These are phyloP conservation scores for Hypoxylon subgilvum DNA, from an alignment of 495 filamentous ascomycete genomes.

Conservation along the genomic window DNA sequence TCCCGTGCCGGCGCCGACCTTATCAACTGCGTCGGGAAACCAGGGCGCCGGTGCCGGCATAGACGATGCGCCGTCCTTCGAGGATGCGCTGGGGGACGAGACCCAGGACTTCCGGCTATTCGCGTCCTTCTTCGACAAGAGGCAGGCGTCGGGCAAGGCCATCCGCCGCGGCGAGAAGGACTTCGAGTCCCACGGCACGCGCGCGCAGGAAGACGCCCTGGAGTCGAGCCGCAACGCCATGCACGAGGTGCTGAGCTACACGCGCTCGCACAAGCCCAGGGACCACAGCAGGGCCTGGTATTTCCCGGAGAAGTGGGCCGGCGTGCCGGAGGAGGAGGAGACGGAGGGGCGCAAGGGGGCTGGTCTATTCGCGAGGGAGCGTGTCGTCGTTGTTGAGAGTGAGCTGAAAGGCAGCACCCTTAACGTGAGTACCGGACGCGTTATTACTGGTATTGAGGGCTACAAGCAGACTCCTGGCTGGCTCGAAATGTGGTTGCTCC, in stretches of 20 bases:
- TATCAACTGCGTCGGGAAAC: conserved; percentile 3
- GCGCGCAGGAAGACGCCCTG: conserved; percentile 75
- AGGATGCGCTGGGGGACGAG: conserved; percentile 71
- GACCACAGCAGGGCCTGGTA: conserved; percentile 62
- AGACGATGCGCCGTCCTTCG: conserved; percentile 40
- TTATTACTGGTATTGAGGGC: conserved; percentile 46
- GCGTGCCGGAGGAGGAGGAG: conserved; percentile 30
- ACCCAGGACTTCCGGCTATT: conserved; percentile 88
- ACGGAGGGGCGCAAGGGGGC: conserved; percentile 41
- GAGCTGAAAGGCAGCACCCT: conserved; percentile 51
- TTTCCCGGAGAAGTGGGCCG: conserved; percentile 56
- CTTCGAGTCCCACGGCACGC: conserved; percentile 90
- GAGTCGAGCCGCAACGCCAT: conserved; percentile 84
- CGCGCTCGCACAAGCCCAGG: conserved; percentile 67
- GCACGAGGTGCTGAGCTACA: conserved; percentile 80
- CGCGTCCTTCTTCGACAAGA: conserved; percentile 57
- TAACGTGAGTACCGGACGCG: conserved; percentile 50
- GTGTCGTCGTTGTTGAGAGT: conserved; percentile 57
- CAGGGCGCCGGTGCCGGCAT: conserved; percentile 2
- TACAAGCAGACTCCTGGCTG: conserved; percentile 51
- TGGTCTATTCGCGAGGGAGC: conserved; percentile 49
- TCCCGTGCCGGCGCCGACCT: conserved; percentile 34
- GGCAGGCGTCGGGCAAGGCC: conserved; percentile 49
- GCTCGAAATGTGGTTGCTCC: conserved; percentile 77
- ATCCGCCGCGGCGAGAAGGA: conserved; percentile 81